phyloP scores from a whole-genome alignment of 1,139 yeast species.

The Schizosaccharomyces versatilis region DNA sequence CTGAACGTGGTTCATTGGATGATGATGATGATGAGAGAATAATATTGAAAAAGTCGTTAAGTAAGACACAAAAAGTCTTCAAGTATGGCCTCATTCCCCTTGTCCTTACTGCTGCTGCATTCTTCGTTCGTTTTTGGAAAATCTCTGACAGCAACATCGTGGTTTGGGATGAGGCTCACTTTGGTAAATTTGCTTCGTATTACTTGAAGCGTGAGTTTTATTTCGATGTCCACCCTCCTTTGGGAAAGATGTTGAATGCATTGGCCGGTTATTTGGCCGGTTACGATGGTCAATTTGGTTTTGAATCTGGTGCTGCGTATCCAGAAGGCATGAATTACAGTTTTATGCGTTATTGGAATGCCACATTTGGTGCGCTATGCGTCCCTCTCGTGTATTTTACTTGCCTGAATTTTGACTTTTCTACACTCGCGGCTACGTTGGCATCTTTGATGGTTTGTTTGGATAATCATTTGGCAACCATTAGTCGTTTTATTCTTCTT shows the following conservation, averaged over 20 bases:
- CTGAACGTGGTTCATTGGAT: too few relatives aligned
- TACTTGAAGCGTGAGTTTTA: constrained; percentile 82
- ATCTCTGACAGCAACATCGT: constrained; percentile 45
- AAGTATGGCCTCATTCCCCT: constrained; percentile 22
- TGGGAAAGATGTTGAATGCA: constrained; percentile 93
- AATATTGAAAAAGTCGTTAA: background rate
- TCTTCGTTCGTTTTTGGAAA: constrained; percentile 42
- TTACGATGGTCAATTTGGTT: constrained; percentile 86
- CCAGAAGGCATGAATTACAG: constrained; percentile 77
- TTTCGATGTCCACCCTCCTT: constrained; percentile 96
- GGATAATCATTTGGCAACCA: constrained; percentile 68
- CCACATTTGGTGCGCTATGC: constrained; percentile 68
- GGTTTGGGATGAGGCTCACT: constrained; percentile 95
- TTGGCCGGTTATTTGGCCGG: constrained; percentile 85
- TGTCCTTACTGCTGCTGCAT: constrained; percentile 36
- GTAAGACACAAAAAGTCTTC: background rate
- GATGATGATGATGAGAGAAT: too few relatives aligned
- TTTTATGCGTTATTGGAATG: constrained; percentile 85
- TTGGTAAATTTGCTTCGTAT: constrained; percentile 86
- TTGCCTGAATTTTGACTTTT: constrained; percentile 63
- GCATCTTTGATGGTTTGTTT: constrained; percentile 60
- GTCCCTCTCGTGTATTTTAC: constrained; percentile 89
- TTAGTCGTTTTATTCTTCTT: constrained; percentile 75
- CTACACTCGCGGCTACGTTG: constrained; percentile 68
- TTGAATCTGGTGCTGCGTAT: constrained; percentile 65